A percentile compares a stretch with the other conserved stretches of the same genome.
Conservation (phyloP, 371 early-diverging fungal genomes). For the Pancytospora philotis region DNA sequence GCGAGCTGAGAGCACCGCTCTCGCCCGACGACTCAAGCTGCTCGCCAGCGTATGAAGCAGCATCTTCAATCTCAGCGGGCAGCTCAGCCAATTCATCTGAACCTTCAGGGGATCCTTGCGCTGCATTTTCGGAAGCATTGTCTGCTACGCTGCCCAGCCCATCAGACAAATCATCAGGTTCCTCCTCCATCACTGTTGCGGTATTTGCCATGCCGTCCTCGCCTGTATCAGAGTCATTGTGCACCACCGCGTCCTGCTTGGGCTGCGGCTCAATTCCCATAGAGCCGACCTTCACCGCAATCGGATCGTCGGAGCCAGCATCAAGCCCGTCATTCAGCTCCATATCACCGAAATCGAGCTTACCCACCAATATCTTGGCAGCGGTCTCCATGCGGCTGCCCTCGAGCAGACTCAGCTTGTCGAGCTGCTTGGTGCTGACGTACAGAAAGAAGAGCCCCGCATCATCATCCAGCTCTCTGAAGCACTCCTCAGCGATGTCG, state of each 20-base stretch:
- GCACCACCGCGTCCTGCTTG: not conserved
- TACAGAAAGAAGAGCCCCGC: constrained; percentile 50
- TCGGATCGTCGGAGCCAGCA: not conserved
- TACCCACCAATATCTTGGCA: not conserved
- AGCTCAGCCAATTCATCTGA: no score
- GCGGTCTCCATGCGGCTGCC: not conserved
- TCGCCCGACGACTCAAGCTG: no score
- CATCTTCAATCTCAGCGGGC: no score
- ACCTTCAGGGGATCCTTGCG: no score
- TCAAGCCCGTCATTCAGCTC: not conserved
- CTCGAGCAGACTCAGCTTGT: constrained; percentile 38
- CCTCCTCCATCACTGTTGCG: not conserved
- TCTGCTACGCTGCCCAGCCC: constrained; percentile 9
- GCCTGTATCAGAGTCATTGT: not conserved
- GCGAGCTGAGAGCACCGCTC: no score
- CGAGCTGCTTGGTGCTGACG: constrained; percentile 39
- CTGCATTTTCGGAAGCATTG: no score
- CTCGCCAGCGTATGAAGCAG: no score
- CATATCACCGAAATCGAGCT: not conserved
- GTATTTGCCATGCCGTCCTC: not conserved
- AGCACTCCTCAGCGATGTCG: constrained; percentile 52
- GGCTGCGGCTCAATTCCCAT: not conserved
- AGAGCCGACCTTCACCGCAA: not conserved
- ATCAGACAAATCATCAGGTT: constrained; percentile 2
- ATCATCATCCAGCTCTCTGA: constrained; percentile 34